phyloP scores from a whole-genome alignment of 2,329 filamentous ascomycete genomes.

The Beauveria sp. region DNA sequence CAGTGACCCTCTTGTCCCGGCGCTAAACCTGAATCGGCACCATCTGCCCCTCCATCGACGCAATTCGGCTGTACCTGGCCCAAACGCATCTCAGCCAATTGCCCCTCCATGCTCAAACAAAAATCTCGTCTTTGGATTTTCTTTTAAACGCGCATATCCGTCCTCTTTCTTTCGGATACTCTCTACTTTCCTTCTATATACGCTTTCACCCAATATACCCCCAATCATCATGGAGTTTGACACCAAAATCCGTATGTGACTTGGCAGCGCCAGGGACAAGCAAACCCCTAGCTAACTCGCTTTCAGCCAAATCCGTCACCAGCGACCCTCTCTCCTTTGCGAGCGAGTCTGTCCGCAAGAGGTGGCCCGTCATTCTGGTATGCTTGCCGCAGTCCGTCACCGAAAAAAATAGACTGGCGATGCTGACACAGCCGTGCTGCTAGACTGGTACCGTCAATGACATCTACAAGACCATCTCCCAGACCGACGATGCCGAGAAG shows the following conservation, averaged over 20 bases:
- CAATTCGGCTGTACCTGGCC: background rate
- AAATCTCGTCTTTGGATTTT: conserved; percentile 1
- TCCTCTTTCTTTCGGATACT: background rate
- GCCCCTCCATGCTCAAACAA: conserved; percentile 7
- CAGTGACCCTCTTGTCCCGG: background rate
- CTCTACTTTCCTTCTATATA: background rate
- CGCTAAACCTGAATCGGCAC: background rate
- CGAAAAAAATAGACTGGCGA: background rate
- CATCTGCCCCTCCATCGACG: conserved; percentile 6
- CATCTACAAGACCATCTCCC: conserved; percentile 66
- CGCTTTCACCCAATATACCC: background rate
- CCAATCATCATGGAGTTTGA: conserved; percentile 58
- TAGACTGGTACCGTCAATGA: conserved; percentile 92
- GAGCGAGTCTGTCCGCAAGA: conserved; percentile 71
- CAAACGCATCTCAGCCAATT: conserved; percentile 9
- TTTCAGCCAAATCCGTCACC: conserved; percentile 67
- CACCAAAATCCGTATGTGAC: conserved; percentile 60
- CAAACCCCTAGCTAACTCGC: background rate
- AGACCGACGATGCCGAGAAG: conserved; percentile 54
- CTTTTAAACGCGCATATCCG: conserved; percentile 7
- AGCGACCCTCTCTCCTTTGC: conserved; percentile 82
- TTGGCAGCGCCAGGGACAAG: background rate
- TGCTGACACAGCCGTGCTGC: background rate
- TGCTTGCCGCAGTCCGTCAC: background rate
- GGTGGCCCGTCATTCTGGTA: conserved; percentile 92